Base-by-base conservation (phyloP, 1,139 yeast genomes). In the Casaregolazyma suthepensis region DNA sequence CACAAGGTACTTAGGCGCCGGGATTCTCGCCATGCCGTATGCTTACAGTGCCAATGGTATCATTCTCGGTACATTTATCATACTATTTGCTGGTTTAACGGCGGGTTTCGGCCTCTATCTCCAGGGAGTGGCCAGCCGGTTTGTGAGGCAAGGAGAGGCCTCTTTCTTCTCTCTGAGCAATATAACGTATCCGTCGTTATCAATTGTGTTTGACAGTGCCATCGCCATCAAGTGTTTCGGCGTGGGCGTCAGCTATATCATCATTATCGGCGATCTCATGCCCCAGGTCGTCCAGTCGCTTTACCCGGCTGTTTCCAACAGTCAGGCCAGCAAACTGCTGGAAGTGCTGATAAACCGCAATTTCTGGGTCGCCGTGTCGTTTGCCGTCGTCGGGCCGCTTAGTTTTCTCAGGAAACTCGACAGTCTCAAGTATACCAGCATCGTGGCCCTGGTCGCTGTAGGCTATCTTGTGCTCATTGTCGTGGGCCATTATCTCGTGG, bases 221-320 rank as follows among this genome's bases (percentile, higher is more conserved):
- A 90, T 91, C 66, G 90, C 93, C 22, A 74, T 90, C 54, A 96
- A 91, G 68, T 87, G 96, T 72, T 91, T 87, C 71, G 99, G 99
- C 13, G 97, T 90, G 5, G 93, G 94, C 1, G 81, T 93, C 13
- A 84, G 94, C 53, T 93, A 94, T 63, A 72, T 93, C 58, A 94
- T 93, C 45, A 81, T 93, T 56, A 83, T 90, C 55, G 98, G 96
- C 9, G 97, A 91, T 65, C 75, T 93, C 58, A 84, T 91, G 82
- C 98, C 98, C 5, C 75, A 72, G 62, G 69, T 74, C 46, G 59
- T 64, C 13, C 60, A 59, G 48, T 64, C 67, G 13, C 59, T 68
- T 35, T 63, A 61, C 26, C 48, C 45, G 46, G 38, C 48, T 18
- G 23, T 56, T 7, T 57, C 54, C 12, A 44, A 59, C 4, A 54